phyloP scores from a whole-genome alignment of 352 stramenopile species.

The Sclerospora graminicola region DNA sequence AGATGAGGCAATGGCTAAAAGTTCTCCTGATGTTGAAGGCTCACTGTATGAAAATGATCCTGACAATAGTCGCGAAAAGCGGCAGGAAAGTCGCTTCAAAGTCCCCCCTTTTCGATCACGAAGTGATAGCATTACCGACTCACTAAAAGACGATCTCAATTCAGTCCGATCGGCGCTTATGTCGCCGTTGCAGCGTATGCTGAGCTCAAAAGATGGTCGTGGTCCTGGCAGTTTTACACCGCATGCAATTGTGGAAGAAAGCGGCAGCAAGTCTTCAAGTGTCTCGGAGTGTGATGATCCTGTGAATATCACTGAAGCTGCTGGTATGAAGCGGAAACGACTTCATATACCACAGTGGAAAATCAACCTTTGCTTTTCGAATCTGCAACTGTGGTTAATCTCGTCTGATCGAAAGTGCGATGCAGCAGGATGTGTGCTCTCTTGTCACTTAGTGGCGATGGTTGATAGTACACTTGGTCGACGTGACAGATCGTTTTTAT shows the following conservation, averaged over 20 bases:
- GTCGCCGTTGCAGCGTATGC: conserved; percentile 34
- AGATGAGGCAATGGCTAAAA: conserved; percentile 22
- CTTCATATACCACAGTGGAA: conserved; percentile 23
- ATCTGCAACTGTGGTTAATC: conserved; percentile 57
- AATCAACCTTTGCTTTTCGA: conserved; percentile 31
- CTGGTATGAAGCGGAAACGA: conserved; percentile 2
- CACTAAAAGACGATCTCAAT: conserved; percentile 31
- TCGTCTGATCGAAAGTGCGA: conserved; percentile 53
- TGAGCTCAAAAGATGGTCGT: conserved; percentile 22
- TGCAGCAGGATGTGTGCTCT: conserved; percentile 42
- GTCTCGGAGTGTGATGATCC: conserved; percentile 3
- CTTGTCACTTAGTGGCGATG: conserved; percentile 16
- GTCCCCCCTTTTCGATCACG: conserved; percentile 20
- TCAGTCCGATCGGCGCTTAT: conserved; percentile 23
- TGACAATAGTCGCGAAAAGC: conserved; percentile 14
- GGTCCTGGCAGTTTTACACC: conserved; percentile 15
- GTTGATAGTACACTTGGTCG: conserved; percentile 17
- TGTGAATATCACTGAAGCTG: neutral
- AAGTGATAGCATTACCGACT: conserved; percentile 50
- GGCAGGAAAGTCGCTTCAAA: conserved; percentile 19
- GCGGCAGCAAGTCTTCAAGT: conserved; percentile 6
- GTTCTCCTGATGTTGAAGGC: conserved; percentile 12
- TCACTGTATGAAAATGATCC: conserved; percentile 17
- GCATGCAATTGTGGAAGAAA: conserved; percentile 21
- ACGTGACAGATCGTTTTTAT: conserved; percentile 1